Conservation (phyloP, 352 stramenopile genomes). For the Pythium coloratum region DNA sequence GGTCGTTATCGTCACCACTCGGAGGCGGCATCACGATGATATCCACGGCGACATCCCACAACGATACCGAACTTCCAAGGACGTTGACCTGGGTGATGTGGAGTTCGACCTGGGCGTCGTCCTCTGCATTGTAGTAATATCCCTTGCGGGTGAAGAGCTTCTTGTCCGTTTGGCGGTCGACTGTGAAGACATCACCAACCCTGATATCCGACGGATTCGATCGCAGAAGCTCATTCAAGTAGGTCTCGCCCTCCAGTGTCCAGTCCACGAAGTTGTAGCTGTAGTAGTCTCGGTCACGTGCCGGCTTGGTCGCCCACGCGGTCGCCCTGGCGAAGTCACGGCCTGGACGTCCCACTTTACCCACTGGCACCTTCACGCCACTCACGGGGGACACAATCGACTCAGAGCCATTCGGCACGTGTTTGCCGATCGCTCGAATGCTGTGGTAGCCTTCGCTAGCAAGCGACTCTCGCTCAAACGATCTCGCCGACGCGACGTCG, state of each 20-base stretch:
- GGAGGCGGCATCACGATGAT: constrained; percentile 11
- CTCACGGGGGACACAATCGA: constrained; percentile 23
- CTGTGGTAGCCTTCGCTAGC: constrained; percentile 19
- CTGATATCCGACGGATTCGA: neutral
- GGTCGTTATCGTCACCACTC: neutral
- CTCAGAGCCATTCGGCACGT: constrained; percentile 13
- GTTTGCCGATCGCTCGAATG: constrained; percentile 21
- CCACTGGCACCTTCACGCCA: constrained; percentile 18
- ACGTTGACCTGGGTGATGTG: constrained; percentile 4
- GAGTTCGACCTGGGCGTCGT: constrained; percentile 9
- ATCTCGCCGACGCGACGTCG: neutral
- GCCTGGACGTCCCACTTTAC: constrained; percentile 16
- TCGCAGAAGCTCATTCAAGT: constrained; percentile 5
- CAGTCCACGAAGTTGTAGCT: constrained; percentile 5
- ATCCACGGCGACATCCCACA: constrained; percentile 15
- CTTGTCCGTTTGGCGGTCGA: neutral
- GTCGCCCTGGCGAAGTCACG: constrained; percentile 15
- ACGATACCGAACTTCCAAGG: neutral
- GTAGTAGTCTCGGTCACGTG: neutral
- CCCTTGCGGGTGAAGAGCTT: constrained; percentile 9
- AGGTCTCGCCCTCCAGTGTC: neutral
- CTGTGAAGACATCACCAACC: neutral
- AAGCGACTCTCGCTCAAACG: constrained; percentile 1
- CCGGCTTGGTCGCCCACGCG: constrained; percentile 12
- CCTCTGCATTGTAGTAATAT: neutral